phyloP scores from a whole-genome alignment of 2,329 filamentous ascomycete genomes.

The Penicillium palitans region DNA sequence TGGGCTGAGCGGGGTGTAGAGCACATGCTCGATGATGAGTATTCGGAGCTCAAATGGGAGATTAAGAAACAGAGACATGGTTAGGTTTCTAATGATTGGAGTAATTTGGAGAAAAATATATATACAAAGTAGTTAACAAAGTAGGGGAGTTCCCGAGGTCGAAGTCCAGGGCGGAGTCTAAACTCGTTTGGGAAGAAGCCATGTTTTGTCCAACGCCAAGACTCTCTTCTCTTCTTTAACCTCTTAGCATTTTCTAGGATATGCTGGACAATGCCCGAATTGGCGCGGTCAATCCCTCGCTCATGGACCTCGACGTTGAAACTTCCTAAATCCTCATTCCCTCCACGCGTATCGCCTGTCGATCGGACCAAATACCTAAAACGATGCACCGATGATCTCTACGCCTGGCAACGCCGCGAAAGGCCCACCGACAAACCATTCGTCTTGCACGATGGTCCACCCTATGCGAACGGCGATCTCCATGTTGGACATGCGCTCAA shows the following conservation, averaged over 20 bases:
- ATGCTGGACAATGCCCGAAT: constrained; percentile 40
- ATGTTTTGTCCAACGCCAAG: constrained; percentile 2
- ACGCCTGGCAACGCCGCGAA: constrained; percentile 73
- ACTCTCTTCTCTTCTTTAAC: neutral
- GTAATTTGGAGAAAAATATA: neutral
- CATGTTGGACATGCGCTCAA: constrained; percentile 95
- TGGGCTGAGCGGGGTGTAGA: neutral
- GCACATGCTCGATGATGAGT: neutral
- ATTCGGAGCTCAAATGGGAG: neutral
- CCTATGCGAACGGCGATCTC: constrained; percentile 89
- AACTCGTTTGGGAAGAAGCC: neutral
- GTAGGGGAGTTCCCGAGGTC: no score
- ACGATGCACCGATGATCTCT: constrained; percentile 82
- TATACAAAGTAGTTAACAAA: no score
- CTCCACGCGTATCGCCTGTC: constrained; percentile 48
- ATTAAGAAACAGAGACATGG: neutral
- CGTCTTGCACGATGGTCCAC: constrained; percentile 89
- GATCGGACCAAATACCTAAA: constrained; percentile 62
- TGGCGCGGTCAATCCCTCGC: constrained; percentile 39
- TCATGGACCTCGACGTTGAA: constrained; percentile 73
- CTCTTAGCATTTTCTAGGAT: neutral
- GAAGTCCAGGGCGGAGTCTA: neutral
- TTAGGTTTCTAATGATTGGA: neutral
- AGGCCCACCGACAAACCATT: constrained; percentile 63
- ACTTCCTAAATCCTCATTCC: constrained; percentile 73